Evolutionary conservation across 495 filamentous ascomycete genomes (phyloP), one percentile per base, ranked within the genome.

Genomic region (Aspergillus baeticus): DNA sequence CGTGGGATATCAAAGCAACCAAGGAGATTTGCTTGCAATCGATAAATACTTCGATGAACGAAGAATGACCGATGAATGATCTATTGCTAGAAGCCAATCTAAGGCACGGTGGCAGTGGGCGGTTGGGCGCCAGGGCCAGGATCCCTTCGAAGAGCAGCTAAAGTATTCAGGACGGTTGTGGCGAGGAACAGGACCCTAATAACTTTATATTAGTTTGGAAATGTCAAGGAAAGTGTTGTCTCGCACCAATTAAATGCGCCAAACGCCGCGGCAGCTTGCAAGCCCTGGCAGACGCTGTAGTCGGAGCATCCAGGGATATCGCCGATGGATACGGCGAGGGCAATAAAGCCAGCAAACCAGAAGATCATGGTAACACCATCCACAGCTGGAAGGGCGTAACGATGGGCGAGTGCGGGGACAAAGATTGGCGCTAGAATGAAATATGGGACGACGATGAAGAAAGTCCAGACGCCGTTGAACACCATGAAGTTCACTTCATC

Each of bases 281-380:
- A 68, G 3, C 75, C 70, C 11, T 58, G 63, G 56, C 85, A 87
- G 10, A 72, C 68, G 33, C 68, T 69, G 5, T 18, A 11, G 13
- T 72, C 75, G 10, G 64, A 64, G 52, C 84, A 87, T 38, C 64
- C 59, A 1, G 44, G 46, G 5, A 81, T 54, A 5, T 78, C 65
- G 15, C 77, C 79, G 41, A 88, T 67, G 54, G 78, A 75, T 4
- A 83, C 85, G 2, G 84, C 89, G 2, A 91, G 63, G 0, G 89
- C 89, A 65, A 95, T 85, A 57, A 88, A 88, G 22, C 89, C 90
- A 0, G 86, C 84, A 66, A 96, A 91, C 91, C 91, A 95, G 77
- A 93, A 92, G 35, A 92, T 78, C 77, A 84, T 86, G n/a, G 90
- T 92, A 11, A 93, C 43, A 41, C 72, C 71, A 58, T 92, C 87